A percentile compares a stretch with the other conserved stretches of the same genome.
Conservation (phyloP, 305 asterid genomes). For the Fraxinus velutina region DNA sequence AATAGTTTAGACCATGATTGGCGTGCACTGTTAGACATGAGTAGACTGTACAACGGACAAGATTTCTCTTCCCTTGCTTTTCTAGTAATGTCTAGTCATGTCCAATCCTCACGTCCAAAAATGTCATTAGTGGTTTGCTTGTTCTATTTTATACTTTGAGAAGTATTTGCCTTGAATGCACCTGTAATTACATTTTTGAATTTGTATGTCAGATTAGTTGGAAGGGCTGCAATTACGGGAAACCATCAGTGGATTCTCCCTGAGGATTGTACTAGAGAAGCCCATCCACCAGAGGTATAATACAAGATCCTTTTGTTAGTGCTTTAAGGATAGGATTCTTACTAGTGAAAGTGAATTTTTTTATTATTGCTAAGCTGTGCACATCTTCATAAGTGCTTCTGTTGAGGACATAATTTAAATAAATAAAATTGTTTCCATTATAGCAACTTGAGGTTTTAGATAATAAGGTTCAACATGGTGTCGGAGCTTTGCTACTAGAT, state of each 20-base stretch:
- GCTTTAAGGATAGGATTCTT: not conserved
- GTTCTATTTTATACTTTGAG: not conserved
- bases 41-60: not conserved
- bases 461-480: not conserved
- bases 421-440: not conserved
- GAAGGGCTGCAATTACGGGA: conserved; percentile 66
- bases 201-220: conserved; percentile 52
- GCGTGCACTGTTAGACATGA: not conserved
- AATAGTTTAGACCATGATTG: conserved; percentile 22
- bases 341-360: not conserved
- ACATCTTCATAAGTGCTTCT: not conserved
- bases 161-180: not conserved
- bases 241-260: conserved; percentile 61
- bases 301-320: not conserved
- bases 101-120: not conserved
- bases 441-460: not conserved
- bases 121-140: not conserved
- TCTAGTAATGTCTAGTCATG: not conserved
- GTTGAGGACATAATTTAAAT: not conserved
- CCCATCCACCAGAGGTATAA: conserved; percentile 57
- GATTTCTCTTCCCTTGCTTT: not conserved
- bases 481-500: not conserved
- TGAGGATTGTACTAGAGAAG: conserved; percentile 38
- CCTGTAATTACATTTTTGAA: not conserved
- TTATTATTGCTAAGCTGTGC: not conserved